Evolutionary conservation across 306 rosid genomes (phyloP).

Genomic region (Rosa persica): DNA sequence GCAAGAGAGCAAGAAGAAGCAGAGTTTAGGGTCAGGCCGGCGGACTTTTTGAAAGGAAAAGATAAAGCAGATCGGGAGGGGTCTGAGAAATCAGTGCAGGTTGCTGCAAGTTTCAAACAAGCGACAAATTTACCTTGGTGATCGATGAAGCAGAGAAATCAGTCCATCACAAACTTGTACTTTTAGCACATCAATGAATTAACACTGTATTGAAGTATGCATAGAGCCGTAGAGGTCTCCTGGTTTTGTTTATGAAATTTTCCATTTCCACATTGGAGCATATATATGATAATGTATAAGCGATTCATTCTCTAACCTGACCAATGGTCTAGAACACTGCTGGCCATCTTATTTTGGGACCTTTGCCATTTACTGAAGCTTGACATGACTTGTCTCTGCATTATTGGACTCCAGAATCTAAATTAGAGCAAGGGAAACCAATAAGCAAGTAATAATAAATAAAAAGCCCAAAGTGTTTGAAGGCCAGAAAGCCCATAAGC

Average conservation of each 20-base stretch:
- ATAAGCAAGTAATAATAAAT: no score
- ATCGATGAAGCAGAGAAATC: background rate
- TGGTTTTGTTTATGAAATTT: background rate
- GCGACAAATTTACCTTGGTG: background rate
- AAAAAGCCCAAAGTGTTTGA: no score
- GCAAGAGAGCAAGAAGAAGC: slow-evolving; percentile 23
- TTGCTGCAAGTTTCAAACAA: background rate
- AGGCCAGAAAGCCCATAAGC: background rate
- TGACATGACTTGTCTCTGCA: no score
- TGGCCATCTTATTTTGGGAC: no score
- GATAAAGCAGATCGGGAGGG: slow-evolving; percentile 26
- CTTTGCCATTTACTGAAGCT: no score
- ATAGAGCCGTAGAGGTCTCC: no score
- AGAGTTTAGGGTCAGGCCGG: slow-evolving; percentile 24
- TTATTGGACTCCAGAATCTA: no score
- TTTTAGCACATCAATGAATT: background rate
- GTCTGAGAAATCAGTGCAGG: slow-evolving; percentile 4
- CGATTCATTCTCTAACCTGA: no score
- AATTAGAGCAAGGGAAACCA: no score
- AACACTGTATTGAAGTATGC: no score
- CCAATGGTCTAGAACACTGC: no score
- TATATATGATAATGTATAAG: no score
- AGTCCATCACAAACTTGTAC: background rate
- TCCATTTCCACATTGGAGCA: background rate
- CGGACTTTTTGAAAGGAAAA: slow-evolving; percentile 20